These are phyloP conservation scores for Knoxdaviesia capensis DNA, from an alignment of 2,329 filamentous ascomycete genomes.

Conservation along the genomic window DNA sequence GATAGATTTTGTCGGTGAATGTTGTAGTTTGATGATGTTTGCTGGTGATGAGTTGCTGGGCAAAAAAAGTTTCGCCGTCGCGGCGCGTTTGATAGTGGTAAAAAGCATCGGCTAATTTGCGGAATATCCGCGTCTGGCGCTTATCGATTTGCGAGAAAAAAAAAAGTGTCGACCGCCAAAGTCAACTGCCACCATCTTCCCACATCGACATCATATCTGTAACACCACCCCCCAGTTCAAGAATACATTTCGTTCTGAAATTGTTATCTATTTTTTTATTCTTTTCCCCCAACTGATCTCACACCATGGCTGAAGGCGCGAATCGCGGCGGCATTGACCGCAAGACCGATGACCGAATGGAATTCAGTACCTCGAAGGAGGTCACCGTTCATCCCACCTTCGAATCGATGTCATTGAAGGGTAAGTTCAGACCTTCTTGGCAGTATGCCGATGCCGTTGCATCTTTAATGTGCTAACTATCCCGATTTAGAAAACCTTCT, in stretches of 20 bases:
- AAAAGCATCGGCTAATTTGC: too few species aligned
- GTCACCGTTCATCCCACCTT: slow-evolving; percentile 88
- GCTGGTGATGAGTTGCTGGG: not conserved
- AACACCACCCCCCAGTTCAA: not conserved
- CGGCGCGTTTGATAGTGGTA: too few species aligned
- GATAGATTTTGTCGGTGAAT: too few species aligned
- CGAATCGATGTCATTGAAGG: slow-evolving; percentile 89
- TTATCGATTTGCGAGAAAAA: not conserved
- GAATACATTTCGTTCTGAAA: not conserved
- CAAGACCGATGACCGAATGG: slow-evolving; percentile 88
- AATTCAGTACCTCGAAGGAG: slow-evolving; percentile 96
- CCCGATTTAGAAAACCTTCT: slow-evolving; percentile 54
- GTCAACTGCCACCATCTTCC: not conserved
- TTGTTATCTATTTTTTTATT: not conserved
- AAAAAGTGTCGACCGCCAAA: not conserved
- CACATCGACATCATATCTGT: not conserved
- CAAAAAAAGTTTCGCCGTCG: not conserved
- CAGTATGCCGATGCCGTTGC: not conserved
- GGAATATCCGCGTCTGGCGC: too few species aligned
- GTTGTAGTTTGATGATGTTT: too few species aligned
- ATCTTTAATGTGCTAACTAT: not conserved
- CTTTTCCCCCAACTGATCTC: not conserved
- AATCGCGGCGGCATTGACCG: slow-evolving; percentile 49
- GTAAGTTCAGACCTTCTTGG: slow-evolving; percentile 15
- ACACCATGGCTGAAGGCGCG: slow-evolving; percentile 66